A percentile compares a stretch with the other conserved stretches of the same genome.
These are phyloP conservation scores for Prototheca stagnorum DNA, from an alignment of 163 green algal genomes.

Conservation along the genomic window DNA sequence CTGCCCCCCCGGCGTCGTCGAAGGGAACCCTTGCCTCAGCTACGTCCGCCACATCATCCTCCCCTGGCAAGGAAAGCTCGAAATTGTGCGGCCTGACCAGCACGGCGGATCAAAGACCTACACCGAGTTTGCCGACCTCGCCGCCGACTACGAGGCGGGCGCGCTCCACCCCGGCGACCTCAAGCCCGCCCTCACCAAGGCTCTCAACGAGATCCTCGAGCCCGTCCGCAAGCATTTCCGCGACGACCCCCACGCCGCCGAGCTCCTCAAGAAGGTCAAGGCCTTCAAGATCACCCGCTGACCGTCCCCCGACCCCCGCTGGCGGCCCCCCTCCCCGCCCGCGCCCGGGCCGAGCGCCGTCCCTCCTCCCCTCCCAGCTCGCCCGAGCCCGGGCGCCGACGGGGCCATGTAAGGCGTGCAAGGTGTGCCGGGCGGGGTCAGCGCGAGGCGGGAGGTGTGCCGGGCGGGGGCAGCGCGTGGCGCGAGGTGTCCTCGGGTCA, in stretches of 20 bases:
- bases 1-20: conserved; percentile 61
- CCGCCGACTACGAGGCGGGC: conserved; percentile 64
- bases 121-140: conserved; percentile 49
- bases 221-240: conserved; percentile 92
- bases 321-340: no score
- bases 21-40: conserved; percentile 84
- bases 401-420: no score
- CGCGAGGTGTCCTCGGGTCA: no score
- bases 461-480: no score
- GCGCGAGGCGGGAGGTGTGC: no score
- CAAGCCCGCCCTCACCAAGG: conserved; percentile 59
- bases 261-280: conserved; percentile 75
- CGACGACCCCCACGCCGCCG: conserved; percentile 66
- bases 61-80: conserved; percentile 73
- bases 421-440: no score
- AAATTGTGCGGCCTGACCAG: conserved; percentile 43
- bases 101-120: conserved; percentile 70
- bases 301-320: not conserved
- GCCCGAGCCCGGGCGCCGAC: no score
- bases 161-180: conserved; percentile 75
- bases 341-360: no score
- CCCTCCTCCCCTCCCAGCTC: no score
- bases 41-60: conserved; percentile 87
- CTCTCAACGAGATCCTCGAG: conserved; percentile 79
- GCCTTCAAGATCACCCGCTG: conserved; percentile 15